Evolutionary conservation across 208 protist genomes (phyloP), one percentile per base, ranked within the genome.

Genomic region (Crithidia sp.): DNA sequence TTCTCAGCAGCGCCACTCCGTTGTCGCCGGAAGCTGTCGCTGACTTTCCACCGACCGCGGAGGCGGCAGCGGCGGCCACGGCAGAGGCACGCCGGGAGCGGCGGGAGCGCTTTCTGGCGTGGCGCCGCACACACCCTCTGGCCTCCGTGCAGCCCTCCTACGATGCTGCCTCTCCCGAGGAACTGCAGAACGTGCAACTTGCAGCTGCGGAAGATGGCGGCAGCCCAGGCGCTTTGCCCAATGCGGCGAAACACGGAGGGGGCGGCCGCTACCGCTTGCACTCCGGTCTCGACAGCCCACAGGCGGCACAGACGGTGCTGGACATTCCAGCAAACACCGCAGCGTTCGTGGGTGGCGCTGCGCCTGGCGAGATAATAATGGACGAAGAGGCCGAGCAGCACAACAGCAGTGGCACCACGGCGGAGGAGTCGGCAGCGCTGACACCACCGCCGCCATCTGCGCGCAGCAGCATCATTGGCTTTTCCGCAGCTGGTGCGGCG

Each of bases 281-380:
- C 77, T 90, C 87, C 7, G 92, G 92, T 13, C 71, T 95, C 4
- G 90, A 93, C 45, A 79, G 72, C 44, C 82, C 84, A 13, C 61
- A 79, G 59, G 52, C 81, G 40, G 67, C 73, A 43, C 63, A 69
- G 3, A 54, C 76, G 6, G 70, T 66, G 44, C 17, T 92, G 13
- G 83, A 88, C 4, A 53, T 76, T 61, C 58, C 61, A 16, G 74
- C 65, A 3, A 59, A 59, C 9, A 68, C 5, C 37, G 55, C 8
- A 5, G 17, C 39, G 37, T 40, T 3, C 9, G 19, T 12, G 44
- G 60, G 28, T 28, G 28, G 28, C 28, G 28, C 28, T 28, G 28
- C 28, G 28, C 28, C 28, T 2, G 28, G 28, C 28, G 28, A 28
- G 28, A 28, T 28, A 28, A 64, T 52, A 58, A 41, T 43, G 56